phyloP scores from a whole-genome alignment of 106 monocot genomes.

The Dioscorea dumetorum region DNA sequence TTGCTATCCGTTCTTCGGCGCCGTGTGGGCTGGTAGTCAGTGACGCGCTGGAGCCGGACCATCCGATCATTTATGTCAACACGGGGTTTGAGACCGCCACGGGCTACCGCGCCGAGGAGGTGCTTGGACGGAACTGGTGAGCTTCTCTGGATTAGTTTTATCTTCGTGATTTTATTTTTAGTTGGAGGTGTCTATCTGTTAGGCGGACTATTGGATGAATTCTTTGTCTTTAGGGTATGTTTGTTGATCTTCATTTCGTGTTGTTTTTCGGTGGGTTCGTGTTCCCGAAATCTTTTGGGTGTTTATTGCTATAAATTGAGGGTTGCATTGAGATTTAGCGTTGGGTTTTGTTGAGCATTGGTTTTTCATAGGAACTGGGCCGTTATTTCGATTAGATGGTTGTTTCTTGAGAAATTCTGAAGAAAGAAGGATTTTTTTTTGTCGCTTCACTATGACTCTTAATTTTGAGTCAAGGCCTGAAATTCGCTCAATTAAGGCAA shows the following conservation, averaged over 20 bases:
- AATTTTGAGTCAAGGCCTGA: no score
- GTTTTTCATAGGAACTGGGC: no score
- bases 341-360: no score
- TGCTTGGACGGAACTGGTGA: slow-evolving; percentile 91
- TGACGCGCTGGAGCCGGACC: slow-evolving; percentile 79
- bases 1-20: slow-evolving; percentile 34
- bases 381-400: no score
- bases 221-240: background rate
- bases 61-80: slow-evolving; percentile 85
- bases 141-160: background rate
- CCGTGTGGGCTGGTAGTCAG: slow-evolving; percentile 82
- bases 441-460: no score
- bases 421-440: no score
- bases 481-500: no score
- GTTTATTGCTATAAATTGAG: no score
- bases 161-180: background rate
- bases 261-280: background rate
- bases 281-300: background rate
- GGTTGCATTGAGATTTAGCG: no score
- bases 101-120: slow-evolving; percentile 86
- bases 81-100: slow-evolving; percentile 80
- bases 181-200: background rate
- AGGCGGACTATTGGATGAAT: background rate
- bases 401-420: no score
- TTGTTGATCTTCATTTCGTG: background rate